Evolutionary conservation across 305 asterid species (phyloP), one percentile per base, ranked within the genome.

Genomic region (Fraxinus floribunda): DNA sequence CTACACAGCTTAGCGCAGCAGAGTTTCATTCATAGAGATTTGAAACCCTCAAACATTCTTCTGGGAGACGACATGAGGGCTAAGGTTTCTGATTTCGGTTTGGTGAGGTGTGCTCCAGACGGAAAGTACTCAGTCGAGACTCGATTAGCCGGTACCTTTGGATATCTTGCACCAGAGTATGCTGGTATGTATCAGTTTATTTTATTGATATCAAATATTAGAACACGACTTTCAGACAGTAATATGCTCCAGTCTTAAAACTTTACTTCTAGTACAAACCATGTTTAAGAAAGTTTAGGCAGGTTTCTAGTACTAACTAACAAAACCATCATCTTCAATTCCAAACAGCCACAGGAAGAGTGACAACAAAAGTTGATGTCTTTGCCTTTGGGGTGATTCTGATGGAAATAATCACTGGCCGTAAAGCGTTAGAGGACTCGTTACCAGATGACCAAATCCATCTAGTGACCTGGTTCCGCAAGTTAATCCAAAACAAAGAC

Each of bases 141-240:
- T 1, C 84, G 87, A 68, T 84, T 94, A 30, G 99, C 99, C 0
- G 99, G 99, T 81, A 95, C 99, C 3, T 95, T 94, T 18, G 99
- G 99, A 15, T 95, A 94, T 88, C 96, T 95, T 83, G 99, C 99
- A 49, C 99, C 99, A 0, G 99, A 95, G 78, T 95, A 95, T 36
- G 96, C 95, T 5, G 92, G 98, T 94, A 90, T 44, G 86, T 44
- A 75, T 62, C 55, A 20, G 52, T 80, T 78, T 81, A 26, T 11
- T 0, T 9, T 24, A 66, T 9, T 22, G 7, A 64, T 22, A 7
- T 22, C 16, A 7, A 7, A 62, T 20, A 62, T 64, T 22, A 9
- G 16, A 64, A 64, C 13, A 15, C 1, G 24, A 6, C 64, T 55
- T 55, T 55, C 64, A 55, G 64, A 55, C 64, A 55, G 24, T 6